Evolutionary conservation across 208 protist genomes (phyloP), one percentile per base, ranked within the genome.

Genomic region (Leishmania martiniquensis): DNA sequence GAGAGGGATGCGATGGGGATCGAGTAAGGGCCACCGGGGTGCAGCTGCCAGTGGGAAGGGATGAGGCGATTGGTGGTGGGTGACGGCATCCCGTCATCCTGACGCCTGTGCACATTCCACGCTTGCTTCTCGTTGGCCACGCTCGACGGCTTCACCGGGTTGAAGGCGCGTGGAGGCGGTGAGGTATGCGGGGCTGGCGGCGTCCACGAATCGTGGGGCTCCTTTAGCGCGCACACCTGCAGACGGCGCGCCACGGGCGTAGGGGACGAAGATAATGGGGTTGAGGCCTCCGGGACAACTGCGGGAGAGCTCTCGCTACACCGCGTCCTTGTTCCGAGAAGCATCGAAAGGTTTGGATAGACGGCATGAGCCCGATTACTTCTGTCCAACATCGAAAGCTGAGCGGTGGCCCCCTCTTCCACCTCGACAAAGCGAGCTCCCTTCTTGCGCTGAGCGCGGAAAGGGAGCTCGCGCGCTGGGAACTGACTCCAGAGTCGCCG

Each of bases 401-500:
- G 52, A 32, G 51, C 45, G 10, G 47, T 37, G 32, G 52, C 32
- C 9, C 51, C 52, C 29, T 47, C 52, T 32, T 60, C 52, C 20
- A 4, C 17, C 4, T 32, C 70, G 70, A 17, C 44, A 29, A 22
- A 29, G 52, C 52, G 25, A 0, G 20, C 0, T 6, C 15, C 17
- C 68, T 72, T 72, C 45, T 59, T n/a, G 32, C n/a, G 68, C 25
- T 1, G n/a, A 0, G 68, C 20, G 63, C 39, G 68, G 29, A n/a
- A 72, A 20, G 51, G 32, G 52, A 32, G 52, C 52, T 62, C 51
- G 32, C 37, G 70, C 29, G 29, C 51, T 3, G 52, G 37, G 49
- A 60, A n/a, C 47, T 74, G 47, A 34, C 32, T 74, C 70, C 70
- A 45, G 49, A 74, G 45, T 3, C 70, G 70, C 15, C 52, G 70